Percentiles rank a stretch among this genome's conserved stretches.
phyloP scores from a whole-genome alignment of 2,329 filamentous ascomycete species.

The Aspergillus vadensis region DNA sequence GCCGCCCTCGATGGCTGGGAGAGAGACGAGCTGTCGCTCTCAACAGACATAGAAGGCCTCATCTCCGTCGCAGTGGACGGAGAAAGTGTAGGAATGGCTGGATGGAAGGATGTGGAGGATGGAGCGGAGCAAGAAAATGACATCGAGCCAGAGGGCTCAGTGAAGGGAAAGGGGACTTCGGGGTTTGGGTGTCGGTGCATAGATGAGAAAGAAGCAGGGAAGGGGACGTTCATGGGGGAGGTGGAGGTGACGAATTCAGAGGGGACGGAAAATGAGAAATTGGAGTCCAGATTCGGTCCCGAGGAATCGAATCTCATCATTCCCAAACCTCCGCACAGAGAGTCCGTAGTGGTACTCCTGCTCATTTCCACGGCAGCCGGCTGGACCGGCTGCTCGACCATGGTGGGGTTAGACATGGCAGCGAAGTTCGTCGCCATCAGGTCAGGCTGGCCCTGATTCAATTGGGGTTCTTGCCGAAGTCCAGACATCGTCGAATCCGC shows the following conservation, averaged over 20 bases:
- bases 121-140: conserved; percentile 42
- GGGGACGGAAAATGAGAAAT: conserved; percentile 32
- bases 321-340: conserved; percentile 45
- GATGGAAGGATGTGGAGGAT: conserved; percentile 34
- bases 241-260: conserved; percentile 32
- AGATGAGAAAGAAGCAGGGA: conserved; percentile 25
- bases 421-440: conserved; percentile 11
- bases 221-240: conserved; percentile 33
- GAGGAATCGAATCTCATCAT: conserved; percentile 50
- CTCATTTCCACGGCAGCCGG: conserved; percentile 46
- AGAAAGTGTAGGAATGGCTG: conserved; percentile 32
- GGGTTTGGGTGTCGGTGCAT: conserved; percentile 19
- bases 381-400: conserved; percentile 31
- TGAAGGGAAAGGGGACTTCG: conserved; percentile 35
- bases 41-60: conserved; percentile 52
- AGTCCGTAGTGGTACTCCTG: conserved; percentile 49
- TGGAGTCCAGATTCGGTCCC: conserved; percentile 38
- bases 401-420: conserved; percentile 8
- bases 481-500: conserved; percentile 29
- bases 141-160: conserved; percentile 32
- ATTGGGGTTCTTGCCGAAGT: conserved; percentile 21
- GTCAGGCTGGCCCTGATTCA: conserved; percentile 23
- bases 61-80: conserved; percentile 51
- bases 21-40: conserved; percentile 48
- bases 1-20: conserved; percentile 48